Percentiles rank a stretch among this genome's conserved stretches.
These are phyloP conservation scores for Filosporella fistucella DNA, from an alignment of 495 filamentous ascomycete genomes.

Conservation along the genomic window DNA sequence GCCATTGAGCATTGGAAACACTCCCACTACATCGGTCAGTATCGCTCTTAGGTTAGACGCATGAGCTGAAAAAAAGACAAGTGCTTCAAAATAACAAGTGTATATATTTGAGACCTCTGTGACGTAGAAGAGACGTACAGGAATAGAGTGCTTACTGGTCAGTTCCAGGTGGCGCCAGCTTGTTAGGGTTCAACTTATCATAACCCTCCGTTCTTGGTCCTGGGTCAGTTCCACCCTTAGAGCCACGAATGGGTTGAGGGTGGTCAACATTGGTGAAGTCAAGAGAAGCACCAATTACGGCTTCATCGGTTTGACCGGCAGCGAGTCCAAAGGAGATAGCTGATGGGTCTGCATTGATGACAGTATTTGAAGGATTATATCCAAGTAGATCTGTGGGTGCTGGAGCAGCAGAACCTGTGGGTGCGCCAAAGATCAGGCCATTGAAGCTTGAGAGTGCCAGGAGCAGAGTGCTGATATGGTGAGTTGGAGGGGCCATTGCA, in stretches of 20 bases:
- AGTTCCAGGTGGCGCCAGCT: conserved; percentile 61
- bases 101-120: too few species aligned
- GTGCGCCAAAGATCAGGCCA: conserved; percentile 6
- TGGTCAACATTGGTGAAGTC: conserved; percentile 57
- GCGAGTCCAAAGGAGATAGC: conserved; percentile 21
- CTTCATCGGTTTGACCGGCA: conserved; percentile 50
- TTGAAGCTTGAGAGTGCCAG: conserved; percentile 5
- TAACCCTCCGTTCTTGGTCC: conserved; percentile 59
- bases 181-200: conserved; percentile 61
- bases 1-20: conserved; percentile 67
- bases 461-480: background rate
- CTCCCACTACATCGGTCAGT: too few species aligned
- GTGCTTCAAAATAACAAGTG: too few species aligned
- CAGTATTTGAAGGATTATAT: conserved; percentile 14
- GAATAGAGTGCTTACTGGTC: too few species aligned
- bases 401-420: conserved; percentile 17
- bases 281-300: conserved; percentile 54
- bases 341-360: conserved; percentile 14
- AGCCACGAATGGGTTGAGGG: conserved; percentile 67
- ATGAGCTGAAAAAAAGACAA: too few species aligned
- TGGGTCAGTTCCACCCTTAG: conserved; percentile 52
- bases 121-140: too few species aligned
- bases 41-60: too few species aligned
- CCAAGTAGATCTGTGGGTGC: conserved; percentile 12
- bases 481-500: too few species aligned